Evolutionary conservation across 805 yeast species (phyloP).

Genomic region (Kazachstania psychrophila): DNA sequence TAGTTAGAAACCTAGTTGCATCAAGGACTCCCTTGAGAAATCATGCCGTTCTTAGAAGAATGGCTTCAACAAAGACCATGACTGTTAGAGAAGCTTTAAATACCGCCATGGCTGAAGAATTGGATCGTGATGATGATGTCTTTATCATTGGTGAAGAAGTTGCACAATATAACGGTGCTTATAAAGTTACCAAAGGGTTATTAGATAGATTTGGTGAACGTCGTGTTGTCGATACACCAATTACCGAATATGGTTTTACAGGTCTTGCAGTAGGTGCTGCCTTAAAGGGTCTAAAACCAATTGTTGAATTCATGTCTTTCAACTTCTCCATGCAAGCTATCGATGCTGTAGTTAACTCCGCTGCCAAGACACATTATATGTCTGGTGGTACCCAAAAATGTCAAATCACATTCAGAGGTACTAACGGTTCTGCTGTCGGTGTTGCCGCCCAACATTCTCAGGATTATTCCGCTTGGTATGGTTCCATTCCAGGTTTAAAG

Average conservation of each 20-base stretch:
- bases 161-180: constrained; percentile 98
- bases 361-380: constrained; percentile 98
- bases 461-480: constrained; percentile 96
- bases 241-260: constrained; percentile 98
- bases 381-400: constrained; percentile 98
- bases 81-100: constrained; percentile 97
- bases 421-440: constrained; percentile 99
- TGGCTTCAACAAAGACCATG: constrained; percentile 46
- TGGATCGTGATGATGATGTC: constrained; percentile 90
- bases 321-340: constrained; percentile 99
- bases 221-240: constrained; percentile 92
- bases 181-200: constrained; percentile 91
- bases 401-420: constrained; percentile 97
- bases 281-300: constrained; percentile 91
- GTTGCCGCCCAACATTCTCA: constrained; percentile 99
- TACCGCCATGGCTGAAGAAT: constrained; percentile 91
- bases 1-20: not conserved
- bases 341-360: constrained; percentile 96
- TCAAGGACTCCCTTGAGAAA: not conserved
- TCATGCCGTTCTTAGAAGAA: constrained; percentile 8
- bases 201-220: constrained; percentile 92
- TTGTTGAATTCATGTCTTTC: constrained; percentile 98
- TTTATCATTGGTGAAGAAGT: constrained; percentile 98
- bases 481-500: constrained; percentile 94
- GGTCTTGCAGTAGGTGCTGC: constrained; percentile 94